Percentiles rank a stretch among this genome's conserved stretches.
Conservation (phyloP, 2,329 filamentous ascomycete genomes). For the Alternaria postmessia region DNA sequence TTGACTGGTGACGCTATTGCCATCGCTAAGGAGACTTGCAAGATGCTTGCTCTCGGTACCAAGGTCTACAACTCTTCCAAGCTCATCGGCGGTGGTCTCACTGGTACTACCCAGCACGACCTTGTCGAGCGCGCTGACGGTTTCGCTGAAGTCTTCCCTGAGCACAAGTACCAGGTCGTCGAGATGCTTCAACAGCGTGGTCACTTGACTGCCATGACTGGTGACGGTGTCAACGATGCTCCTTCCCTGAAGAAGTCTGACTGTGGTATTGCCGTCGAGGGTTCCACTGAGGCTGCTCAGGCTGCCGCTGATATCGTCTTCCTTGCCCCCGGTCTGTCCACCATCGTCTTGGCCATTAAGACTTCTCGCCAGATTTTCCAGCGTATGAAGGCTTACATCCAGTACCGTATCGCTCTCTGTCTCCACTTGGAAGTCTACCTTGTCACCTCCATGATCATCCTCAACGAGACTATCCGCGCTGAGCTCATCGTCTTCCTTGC, state of each 20-base stretch:
- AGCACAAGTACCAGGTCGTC: constrained; percentile 80
- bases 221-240: constrained; percentile 78
- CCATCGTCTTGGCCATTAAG: constrained; percentile 77
- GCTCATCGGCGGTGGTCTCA: constrained; percentile 78
- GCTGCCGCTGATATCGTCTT: constrained; percentile 78
- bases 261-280: constrained; percentile 77
- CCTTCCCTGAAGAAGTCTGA: constrained; percentile 78
- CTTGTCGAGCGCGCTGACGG: constrained; percentile 78
- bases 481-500: constrained; percentile 82
- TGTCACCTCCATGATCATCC: constrained; percentile 79
- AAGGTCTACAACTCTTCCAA: constrained; percentile 84
- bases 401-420: constrained; percentile 79
- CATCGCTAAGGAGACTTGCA: constrained; percentile 83
- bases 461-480: constrained; percentile 76
- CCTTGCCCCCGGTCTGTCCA: constrained; percentile 74
- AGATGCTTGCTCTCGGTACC: constrained; percentile 80
- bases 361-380: constrained; percentile 78
- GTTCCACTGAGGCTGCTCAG: constrained; percentile 75
- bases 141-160: constrained; percentile 77
- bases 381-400: constrained; percentile 80
- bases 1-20: constrained; percentile 81
- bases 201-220: constrained; percentile 78
- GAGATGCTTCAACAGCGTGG: constrained; percentile 78
- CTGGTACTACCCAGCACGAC: constrained; percentile 76
- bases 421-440: constrained; percentile 79